A percentile compares a stretch with the other conserved stretches of the same genome.
These are phyloP conservation scores for Fusarium scirpi DNA, from an alignment of 2,329 filamentous ascomycete species.

Conservation along the genomic window DNA sequence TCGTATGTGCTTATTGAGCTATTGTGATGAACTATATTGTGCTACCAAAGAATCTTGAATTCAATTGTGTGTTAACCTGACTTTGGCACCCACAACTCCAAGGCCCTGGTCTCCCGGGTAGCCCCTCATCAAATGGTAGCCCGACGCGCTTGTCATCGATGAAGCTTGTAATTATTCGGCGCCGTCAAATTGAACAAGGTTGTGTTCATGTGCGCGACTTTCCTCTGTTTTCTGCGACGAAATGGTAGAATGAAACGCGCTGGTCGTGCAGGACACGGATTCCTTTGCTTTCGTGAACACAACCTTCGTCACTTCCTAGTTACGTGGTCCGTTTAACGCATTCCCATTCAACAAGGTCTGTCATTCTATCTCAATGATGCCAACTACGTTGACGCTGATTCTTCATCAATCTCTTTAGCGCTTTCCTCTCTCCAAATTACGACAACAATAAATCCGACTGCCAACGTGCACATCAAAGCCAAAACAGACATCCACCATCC, in stretches of 20 bases:
- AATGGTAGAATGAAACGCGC: no score
- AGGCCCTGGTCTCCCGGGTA: neutral
- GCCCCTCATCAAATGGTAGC: neutral
- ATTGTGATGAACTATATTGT: neutral
- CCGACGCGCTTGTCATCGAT: neutral
- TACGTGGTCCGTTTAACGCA: no score
- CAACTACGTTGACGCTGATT: neutral
- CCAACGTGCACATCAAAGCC: slow-evolving; percentile 6
- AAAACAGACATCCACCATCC: slow-evolving; percentile 5
- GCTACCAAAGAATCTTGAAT: rapidly evolving
- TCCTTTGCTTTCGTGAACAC: no score
- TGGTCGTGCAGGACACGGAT: rapidly evolving
- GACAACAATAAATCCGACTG: neutral
- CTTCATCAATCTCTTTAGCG: neutral
- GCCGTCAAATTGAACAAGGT: neutral
- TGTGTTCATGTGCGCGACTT: neutral
- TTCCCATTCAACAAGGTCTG: no score
- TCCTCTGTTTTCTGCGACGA: no score
- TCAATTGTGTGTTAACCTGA: neutral
- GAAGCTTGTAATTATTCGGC: neutral
- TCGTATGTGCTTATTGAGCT: neutral
- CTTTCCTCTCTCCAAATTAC: neutral
- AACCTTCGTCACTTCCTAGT: no score
- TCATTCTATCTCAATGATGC: no score
- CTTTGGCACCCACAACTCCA: neutral